phyloP scores from a whole-genome alignment of 768 basidiomycete species.

The Lactarius hatsudake region DNA sequence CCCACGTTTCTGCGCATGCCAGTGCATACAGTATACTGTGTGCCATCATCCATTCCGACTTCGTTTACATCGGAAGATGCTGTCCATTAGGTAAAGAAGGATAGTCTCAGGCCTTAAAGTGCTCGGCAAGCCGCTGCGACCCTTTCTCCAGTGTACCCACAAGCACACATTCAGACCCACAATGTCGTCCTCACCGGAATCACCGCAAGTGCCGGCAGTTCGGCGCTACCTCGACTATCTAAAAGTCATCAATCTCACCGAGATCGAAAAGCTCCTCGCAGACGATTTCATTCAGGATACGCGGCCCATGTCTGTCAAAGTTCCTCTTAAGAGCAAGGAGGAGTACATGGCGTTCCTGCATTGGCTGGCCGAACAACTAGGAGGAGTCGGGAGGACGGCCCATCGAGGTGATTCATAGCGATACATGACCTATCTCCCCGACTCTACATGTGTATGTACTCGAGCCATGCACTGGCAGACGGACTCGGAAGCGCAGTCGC shows the following conservation, averaged over 20 bases:
- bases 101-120: not conserved
- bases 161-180: not conserved
- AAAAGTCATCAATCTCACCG: not conserved
- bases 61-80: no score
- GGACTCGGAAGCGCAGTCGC: no score
- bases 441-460: no score
- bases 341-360: constrained; percentile 12
- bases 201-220: constrained; percentile 9
- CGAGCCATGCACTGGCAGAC: no score
- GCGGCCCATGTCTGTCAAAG: not conserved
- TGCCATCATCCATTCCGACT: no score
- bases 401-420: constrained; percentile 1
- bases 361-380: not conserved
- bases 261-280: constrained; percentile 2
- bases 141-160: not conserved
- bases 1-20: no score
- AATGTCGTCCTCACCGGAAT: not conserved
- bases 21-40: no score
- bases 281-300: constrained; percentile 16
- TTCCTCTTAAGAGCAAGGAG: not conserved
- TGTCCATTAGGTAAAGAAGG: not conserved
- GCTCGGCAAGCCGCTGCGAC: not conserved
- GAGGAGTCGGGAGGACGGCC: no score
- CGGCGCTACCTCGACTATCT: constrained; percentile 10
- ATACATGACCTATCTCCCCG: not conserved